These are phyloP conservation scores for Eutypella sp. DNA, from an alignment of 2,329 filamentous ascomycete genomes.

Conservation along the genomic window DNA sequence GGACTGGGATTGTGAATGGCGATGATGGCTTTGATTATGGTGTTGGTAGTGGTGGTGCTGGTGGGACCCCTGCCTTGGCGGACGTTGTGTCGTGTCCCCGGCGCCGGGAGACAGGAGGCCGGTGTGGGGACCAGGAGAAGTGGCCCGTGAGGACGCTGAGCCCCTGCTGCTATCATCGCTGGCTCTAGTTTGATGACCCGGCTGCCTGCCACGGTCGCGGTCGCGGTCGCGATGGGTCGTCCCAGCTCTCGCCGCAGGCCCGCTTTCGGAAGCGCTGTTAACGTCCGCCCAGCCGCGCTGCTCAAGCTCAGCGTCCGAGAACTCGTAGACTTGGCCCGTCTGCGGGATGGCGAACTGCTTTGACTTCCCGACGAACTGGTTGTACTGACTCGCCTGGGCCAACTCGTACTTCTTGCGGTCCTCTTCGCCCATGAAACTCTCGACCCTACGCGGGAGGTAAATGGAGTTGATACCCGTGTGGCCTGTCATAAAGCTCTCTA, in stretches of 20 bases:
- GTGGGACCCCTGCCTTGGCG: slow-evolving; percentile 7
- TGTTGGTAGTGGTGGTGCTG: too few relatives aligned
- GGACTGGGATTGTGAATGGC: too few relatives aligned
- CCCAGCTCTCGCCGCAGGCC: too few relatives aligned
- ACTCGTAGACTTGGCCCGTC: slow-evolving; percentile 44
- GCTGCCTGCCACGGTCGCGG: slow-evolving; percentile 20
- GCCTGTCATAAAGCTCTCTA: slow-evolving; percentile 57
- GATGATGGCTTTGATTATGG: too few relatives aligned
- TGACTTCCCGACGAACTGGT: slow-evolving; percentile 27
- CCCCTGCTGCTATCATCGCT: slow-evolving; percentile 16
- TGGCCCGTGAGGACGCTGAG: slow-evolving; percentile 10
- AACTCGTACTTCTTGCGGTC: slow-evolving; percentile 70
- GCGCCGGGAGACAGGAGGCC: slow-evolving; percentile 5
- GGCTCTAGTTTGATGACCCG: slow-evolving; percentile 14
- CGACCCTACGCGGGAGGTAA: slow-evolving; percentile 62
- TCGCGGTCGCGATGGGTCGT: too few relatives aligned
- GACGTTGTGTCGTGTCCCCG: slow-evolving; percentile 6
- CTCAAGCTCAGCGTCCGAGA: slow-evolving; percentile 38
- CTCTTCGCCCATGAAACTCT: slow-evolving; percentile 74
- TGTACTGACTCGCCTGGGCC: slow-evolving; percentile 53
- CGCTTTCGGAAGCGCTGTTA: too few relatives aligned
- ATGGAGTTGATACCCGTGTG: slow-evolving; percentile 55
- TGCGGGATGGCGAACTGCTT: slow-evolving; percentile 31
- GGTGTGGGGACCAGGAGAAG: slow-evolving; percentile 11
- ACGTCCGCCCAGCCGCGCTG: slow-evolving; percentile 33